phyloP scores from a whole-genome alignment of 768 basidiomycete species.

The Amanita inopinata region DNA sequence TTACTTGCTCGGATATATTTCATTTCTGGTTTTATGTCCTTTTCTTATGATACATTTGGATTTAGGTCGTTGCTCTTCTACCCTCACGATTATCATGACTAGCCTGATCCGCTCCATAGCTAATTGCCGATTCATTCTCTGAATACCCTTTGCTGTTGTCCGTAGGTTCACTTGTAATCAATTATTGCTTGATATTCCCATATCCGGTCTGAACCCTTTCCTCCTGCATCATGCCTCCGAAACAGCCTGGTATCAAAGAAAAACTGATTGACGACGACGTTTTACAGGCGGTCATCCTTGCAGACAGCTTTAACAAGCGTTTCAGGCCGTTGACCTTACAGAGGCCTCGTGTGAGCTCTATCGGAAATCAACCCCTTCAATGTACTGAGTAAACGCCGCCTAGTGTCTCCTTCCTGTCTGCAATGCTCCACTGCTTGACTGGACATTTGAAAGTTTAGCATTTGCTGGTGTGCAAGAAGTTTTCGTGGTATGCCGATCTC shows the following conservation, averaged over 20 bases:
- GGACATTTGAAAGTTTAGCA: constrained; percentile 93
- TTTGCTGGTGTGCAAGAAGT: constrained; percentile 95
- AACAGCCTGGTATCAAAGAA: constrained; percentile 46
- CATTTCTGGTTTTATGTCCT: constrained; percentile 19
- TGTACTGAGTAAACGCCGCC: constrained; percentile 13
- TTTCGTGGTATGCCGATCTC: constrained; percentile 89
- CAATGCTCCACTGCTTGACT: constrained; percentile 87
- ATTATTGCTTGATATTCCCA: constrained; percentile 20
- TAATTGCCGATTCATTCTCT: constrained; percentile 61
- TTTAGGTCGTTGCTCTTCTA: constrained; percentile 43
- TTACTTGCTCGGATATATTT: constrained; percentile 15
- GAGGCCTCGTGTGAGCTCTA: constrained; percentile 67
- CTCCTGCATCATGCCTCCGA: constrained; percentile 61
- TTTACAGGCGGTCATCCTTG: constrained; percentile 89
- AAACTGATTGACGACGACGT: constrained; percentile 67
- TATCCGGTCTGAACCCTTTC: constrained; percentile 5
- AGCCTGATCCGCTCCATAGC: constrained; percentile 52
- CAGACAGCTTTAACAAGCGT: constrained; percentile 92
- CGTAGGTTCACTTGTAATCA: constrained; percentile 52
- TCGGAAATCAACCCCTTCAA: constrained; percentile 7
- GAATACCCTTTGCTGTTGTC: constrained; percentile 47
- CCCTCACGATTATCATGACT: constrained; percentile 60
- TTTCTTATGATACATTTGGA: constrained; percentile 47
- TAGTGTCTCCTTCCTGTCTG: constrained; percentile 91
- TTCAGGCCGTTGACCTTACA: constrained; percentile 84